phyloP scores from a whole-genome alignment of 2,329 filamentous ascomycete species.

The Aureobasidium sp. region DNA sequence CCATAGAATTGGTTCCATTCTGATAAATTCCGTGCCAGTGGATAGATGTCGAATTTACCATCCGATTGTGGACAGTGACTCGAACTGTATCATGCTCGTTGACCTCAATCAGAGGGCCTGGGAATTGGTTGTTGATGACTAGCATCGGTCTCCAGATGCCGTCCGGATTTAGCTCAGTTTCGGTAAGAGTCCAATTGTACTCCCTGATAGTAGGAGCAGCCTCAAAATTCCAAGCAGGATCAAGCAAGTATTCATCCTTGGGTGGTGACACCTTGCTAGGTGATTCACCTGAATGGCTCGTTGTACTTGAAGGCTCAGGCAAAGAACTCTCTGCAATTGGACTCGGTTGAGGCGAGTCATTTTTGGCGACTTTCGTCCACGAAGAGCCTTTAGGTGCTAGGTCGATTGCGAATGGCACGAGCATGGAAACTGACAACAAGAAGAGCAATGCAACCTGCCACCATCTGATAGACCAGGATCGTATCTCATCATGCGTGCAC shows the following conservation, averaged over 20 bases:
- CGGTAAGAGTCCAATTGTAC: slow-evolving; percentile 55
- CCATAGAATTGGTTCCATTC: slow-evolving; percentile 60
- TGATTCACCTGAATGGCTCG: not conserved
- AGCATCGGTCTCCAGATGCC: slow-evolving; percentile 40
- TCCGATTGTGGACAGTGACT: slow-evolving; percentile 57
- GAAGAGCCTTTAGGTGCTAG: slow-evolving; percentile 1
- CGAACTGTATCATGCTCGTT: slow-evolving; percentile 60
- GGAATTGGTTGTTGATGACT: slow-evolving; percentile 36
- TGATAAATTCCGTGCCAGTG: slow-evolving; percentile 67
- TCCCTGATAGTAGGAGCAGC: slow-evolving; percentile 47
- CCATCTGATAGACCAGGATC: slow-evolving; percentile 15
- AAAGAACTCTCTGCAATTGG: not conserved
- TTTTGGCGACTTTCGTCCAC: not conserved
- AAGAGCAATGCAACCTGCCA: slow-evolving; percentile 18
- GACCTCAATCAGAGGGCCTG: slow-evolving; percentile 34
- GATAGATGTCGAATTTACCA: slow-evolving; percentile 51
- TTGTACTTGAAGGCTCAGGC: not conserved
- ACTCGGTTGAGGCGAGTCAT: not conserved
- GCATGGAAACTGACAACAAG: slow-evolving; percentile 7
- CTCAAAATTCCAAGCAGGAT: slow-evolving; percentile 49
- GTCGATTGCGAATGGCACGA: slow-evolving; percentile 17
- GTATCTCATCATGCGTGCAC: slow-evolving; percentile 10
- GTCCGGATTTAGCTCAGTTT: slow-evolving; percentile 55
- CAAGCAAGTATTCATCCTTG: slow-evolving; percentile 49
- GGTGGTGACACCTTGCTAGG: not conserved